Conservation (phyloP, 2,329 filamentous ascomycete genomes). For the Sordariomycetes sp. region DNA sequence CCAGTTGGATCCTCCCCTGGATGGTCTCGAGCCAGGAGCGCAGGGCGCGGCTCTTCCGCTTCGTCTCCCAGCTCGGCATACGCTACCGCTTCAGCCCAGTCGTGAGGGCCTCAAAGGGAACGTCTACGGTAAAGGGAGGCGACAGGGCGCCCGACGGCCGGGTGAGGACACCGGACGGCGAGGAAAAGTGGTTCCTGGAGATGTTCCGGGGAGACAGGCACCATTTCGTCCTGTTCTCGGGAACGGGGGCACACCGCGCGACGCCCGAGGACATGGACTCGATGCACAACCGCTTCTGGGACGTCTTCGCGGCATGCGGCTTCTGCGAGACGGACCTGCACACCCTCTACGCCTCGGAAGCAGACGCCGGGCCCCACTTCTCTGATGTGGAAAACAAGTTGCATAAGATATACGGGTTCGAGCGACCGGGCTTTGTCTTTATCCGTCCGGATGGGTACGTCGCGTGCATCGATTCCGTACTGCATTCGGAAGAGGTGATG, state of each 20-base stretch:
- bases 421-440: neutral
- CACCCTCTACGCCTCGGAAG: neutral
- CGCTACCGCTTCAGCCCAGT: conserved; percentile 25
- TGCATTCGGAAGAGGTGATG: neutral
- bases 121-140: conserved; percentile 26
- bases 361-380: neutral
- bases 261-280: conserved; percentile 4
- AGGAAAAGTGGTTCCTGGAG: conserved; percentile 11
- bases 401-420: neutral
- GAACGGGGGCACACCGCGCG: conserved; percentile 2
- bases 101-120: conserved; percentile 16
- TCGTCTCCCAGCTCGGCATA: conserved; percentile 26
- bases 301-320: neutral
- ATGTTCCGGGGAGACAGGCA: conserved; percentile 13
- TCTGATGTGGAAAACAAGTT: neutral
- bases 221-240: conserved; percentile 19
- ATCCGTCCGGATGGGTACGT: neutral
- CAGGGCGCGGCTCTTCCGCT: conserved; percentile 15
- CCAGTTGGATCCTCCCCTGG: conserved; percentile 23
- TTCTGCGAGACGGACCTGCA: neutral
- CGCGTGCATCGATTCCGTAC: neutral
- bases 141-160: conserved; percentile 28
- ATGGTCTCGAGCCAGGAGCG: conserved; percentile 12
- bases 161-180: conserved; percentile 8
- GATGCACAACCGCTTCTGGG: neutral